Percentiles rank a stretch among this genome's conserved stretches.
These are phyloP conservation scores for Rhizopus microsporus DNA, from an alignment of 371 early-diverging fungal species.

Conservation along the genomic window DNA sequence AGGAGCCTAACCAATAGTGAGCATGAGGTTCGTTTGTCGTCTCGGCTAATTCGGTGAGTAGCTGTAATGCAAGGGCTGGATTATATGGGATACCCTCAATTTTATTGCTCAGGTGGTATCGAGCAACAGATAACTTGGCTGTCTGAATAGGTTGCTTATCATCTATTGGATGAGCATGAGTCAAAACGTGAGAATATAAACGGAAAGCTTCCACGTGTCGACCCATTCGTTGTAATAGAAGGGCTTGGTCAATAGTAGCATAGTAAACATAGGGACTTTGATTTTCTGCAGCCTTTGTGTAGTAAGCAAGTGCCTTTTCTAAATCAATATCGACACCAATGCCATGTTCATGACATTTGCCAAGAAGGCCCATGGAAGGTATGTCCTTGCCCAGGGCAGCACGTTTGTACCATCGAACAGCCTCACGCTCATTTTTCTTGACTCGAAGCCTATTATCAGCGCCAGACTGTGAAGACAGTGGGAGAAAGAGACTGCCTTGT, in stretches of 20 bases:
- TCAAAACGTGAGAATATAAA: slow-evolving; percentile 5
- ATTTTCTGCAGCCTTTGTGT: slow-evolving; percentile 61
- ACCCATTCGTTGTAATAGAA: slow-evolving; percentile 38
- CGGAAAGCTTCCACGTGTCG: slow-evolving; percentile 37
- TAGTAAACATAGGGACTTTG: slow-evolving; percentile 33
- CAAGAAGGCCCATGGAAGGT: slow-evolving; percentile 70
- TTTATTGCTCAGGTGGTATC: slow-evolving; percentile 41
- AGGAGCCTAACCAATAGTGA: slow-evolving; percentile 49
- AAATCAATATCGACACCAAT: slow-evolving; percentile 60
- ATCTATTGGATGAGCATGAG: not conserved
- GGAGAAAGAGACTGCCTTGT: slow-evolving; percentile 14
- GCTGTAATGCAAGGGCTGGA: slow-evolving; percentile 24
- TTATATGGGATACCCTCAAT: slow-evolving; percentile 27
- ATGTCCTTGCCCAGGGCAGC: slow-evolving; percentile 69
- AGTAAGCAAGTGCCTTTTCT: slow-evolving; percentile 62
- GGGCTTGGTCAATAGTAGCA: slow-evolving; percentile 50
- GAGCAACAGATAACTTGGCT: slow-evolving; percentile 40
- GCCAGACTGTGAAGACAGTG: slow-evolving; percentile 7
- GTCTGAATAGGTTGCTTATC: slow-evolving; percentile 22
- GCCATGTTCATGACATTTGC: slow-evolving; percentile 74
- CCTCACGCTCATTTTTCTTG: slow-evolving; percentile 44
- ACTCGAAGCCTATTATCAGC: slow-evolving; percentile 25
- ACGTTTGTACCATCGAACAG: slow-evolving; percentile 66
- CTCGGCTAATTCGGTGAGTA: slow-evolving; percentile 26
- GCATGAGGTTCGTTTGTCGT: slow-evolving; percentile 28